Conservation (phyloP, 805 yeast genomes). For the Nakazawaea molendinolei region DNA sequence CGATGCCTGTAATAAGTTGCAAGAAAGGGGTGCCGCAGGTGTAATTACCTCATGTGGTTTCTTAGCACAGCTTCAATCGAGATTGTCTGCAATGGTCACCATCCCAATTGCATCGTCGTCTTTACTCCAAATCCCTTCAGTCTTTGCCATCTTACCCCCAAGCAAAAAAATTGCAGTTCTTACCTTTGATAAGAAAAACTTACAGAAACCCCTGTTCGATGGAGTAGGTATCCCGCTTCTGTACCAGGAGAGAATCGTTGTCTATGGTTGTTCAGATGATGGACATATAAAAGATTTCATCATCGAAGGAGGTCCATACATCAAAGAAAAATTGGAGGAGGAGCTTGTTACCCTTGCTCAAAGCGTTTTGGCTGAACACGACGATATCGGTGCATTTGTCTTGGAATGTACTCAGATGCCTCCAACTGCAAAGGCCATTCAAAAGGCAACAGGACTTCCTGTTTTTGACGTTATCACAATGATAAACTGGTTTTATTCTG, state of each 20-base stretch:
- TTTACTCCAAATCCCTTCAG: conserved; percentile 24
- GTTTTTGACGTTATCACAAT: conserved; percentile 27
- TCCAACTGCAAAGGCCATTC: conserved; percentile 25
- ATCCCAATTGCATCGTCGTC: conserved; percentile 28
- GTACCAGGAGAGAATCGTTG: conserved; percentile 16
- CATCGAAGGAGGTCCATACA: conserved; percentile 20
- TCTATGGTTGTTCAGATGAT: conserved; percentile 17
- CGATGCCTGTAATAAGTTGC: conserved; percentile 21
- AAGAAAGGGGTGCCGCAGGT: conserved; percentile 26
- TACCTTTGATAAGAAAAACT: conserved; percentile 22
- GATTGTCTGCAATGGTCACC: conserved; percentile 17
- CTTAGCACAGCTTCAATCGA: conserved; percentile 24
- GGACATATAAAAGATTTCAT: conserved; percentile 22
- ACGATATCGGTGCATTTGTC: conserved; percentile 22
- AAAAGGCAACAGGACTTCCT: conserved; percentile 21
- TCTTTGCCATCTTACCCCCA: conserved; percentile 16
- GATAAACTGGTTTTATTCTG: conserved; percentile 26
- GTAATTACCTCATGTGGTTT: conserved; percentile 30
- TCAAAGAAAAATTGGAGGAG: conserved; percentile 19
- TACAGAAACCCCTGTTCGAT: conserved; percentile 22
- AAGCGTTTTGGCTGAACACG: conserved; percentile 15
- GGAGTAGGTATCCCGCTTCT: conserved; percentile 23
- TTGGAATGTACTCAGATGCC: conserved; percentile 31
- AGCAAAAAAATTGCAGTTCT: conserved; percentile 22
- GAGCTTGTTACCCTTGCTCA: conserved; percentile 21